Evolutionary conservation across 1,284 basidiomycete genomes (phyloP).

Genomic region (Agroathelia rolfsii): DNA sequence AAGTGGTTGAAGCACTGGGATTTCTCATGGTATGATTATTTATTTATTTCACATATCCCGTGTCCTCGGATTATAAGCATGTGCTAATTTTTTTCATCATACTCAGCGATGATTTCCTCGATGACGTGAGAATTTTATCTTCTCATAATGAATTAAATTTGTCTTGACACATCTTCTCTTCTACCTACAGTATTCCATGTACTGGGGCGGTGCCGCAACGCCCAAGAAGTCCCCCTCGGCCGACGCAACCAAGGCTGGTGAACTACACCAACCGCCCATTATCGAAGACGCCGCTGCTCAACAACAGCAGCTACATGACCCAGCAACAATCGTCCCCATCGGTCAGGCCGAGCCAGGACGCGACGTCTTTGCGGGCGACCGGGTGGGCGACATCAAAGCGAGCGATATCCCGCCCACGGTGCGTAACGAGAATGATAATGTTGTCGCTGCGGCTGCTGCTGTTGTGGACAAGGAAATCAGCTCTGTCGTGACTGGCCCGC

Average conservation of each 20-base stretch:
- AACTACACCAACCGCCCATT: conserved; percentile 33
- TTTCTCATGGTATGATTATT: conserved; percentile 74
- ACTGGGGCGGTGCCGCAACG: conserved; percentile 29
- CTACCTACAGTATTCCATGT: conserved; percentile 41
- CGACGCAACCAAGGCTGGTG: conserved; percentile 36
- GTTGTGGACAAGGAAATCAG: too few relatives aligned
- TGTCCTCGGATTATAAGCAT: conserved; percentile 5
- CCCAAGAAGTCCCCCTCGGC: conserved; percentile 25
- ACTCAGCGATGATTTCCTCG: conserved; percentile 50
- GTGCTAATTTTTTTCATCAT: conserved; percentile 5
- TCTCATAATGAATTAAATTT: background rate
- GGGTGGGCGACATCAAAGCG: conserved; percentile 27
- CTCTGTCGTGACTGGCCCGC: too few relatives aligned
- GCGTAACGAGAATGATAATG: conserved; percentile 6
- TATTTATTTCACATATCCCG: background rate
- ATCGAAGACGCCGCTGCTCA: conserved; percentile 18
- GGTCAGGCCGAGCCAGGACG: conserved; percentile 56
- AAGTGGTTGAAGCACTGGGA: conserved; percentile 94
- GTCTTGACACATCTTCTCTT: conserved; percentile 4
- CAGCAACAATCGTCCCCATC: conserved; percentile 31
- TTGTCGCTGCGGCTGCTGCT: conserved; percentile 5
- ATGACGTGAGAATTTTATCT: conserved; percentile 37
- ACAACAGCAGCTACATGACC: conserved; percentile 10
- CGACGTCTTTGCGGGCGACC: conserved; percentile 50
- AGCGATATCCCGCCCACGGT: conserved; percentile 16